Evolutionary conservation across 441 rosid genomes (phyloP).

Genomic region (Melastoma candidum): DNA sequence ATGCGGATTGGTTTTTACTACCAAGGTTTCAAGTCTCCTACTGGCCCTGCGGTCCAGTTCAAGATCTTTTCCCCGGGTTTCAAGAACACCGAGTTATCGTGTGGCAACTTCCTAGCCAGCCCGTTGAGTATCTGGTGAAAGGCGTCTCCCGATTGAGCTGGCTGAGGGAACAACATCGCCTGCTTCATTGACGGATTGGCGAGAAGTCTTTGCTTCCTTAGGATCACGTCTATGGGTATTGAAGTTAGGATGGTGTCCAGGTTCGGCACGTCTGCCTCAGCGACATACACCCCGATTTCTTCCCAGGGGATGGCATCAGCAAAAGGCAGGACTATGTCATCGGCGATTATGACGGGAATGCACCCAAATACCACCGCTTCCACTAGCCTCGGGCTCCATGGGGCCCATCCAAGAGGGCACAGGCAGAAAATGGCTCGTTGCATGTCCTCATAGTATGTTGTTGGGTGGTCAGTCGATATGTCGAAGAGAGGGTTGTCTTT

Average conservation of each 20-base stretch:
- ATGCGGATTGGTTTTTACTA: conserved; percentile 16
- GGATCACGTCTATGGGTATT: conserved; percentile 48
- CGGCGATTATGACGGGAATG: conserved; percentile 73
- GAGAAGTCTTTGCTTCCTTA: conserved; percentile 59
- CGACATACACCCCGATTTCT: conserved; percentile 60
- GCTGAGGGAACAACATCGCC: conserved; percentile 69
- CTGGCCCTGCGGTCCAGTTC: conserved; percentile 76
- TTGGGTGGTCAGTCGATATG: conserved; percentile 73
- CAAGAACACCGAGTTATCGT: conserved; percentile 37
- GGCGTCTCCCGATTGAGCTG: conserved; percentile 65
- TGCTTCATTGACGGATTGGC: conserved; percentile 82
- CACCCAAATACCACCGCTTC: conserved; percentile 82
- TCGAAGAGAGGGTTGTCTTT: conserved; percentile 51
- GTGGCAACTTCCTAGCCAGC: conserved; percentile 69
- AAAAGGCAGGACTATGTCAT: conserved; percentile 65
- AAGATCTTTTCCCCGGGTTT: conserved; percentile 43
- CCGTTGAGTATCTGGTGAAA: conserved; percentile 73
- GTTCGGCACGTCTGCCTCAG: conserved; percentile 62
- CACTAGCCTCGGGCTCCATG: conserved; percentile 75
- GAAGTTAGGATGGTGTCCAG: conserved; percentile 63
- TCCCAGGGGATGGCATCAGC: conserved; percentile 85
- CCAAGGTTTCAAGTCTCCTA: conserved; percentile 72
- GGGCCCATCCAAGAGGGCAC: conserved; percentile 82
- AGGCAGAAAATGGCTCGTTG: conserved; percentile 67
- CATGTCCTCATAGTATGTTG: conserved; percentile 73